Evolutionary conservation across 345 rosid species (phyloP).

Genomic region (Syzygium jambos): DNA sequence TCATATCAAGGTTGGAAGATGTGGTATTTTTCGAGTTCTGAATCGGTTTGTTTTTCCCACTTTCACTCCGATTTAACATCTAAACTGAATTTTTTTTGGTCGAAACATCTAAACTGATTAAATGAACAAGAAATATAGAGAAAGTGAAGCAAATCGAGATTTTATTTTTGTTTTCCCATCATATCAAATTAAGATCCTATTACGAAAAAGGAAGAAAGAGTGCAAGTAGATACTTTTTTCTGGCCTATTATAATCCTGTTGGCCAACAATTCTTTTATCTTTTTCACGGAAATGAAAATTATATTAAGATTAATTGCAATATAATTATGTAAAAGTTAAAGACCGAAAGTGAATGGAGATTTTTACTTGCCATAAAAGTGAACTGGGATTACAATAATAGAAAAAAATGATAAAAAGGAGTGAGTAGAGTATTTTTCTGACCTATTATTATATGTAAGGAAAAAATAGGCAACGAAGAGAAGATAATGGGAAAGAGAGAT

Average conservation of each 20-base stretch:
- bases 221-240: not conserved
- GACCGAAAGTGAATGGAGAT: not conserved
- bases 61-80: not conserved
- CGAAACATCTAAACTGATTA: not conserved
- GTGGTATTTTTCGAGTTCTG: not conserved
- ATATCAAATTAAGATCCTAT: not conserved
- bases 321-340: not conserved
- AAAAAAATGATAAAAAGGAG: not conserved
- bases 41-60: not conserved
- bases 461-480: not conserved
- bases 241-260: not conserved
- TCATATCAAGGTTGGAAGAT: not conserved
- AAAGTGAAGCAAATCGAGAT: not conserved
- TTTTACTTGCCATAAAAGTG: not conserved
- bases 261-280: not conserved
- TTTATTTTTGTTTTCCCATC: not conserved
- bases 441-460: not conserved
- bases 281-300: not conserved
- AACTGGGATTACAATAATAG: not conserved
- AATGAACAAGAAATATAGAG: not conserved
- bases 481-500: not conserved
- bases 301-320: not conserved
- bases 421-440: not conserved
- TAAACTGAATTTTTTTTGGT: not conserved
- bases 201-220: not conserved